These are phyloP conservation scores for Asclepias syriaca DNA, from an alignment of 257 asterid genomes.

Conservation along the genomic window DNA sequence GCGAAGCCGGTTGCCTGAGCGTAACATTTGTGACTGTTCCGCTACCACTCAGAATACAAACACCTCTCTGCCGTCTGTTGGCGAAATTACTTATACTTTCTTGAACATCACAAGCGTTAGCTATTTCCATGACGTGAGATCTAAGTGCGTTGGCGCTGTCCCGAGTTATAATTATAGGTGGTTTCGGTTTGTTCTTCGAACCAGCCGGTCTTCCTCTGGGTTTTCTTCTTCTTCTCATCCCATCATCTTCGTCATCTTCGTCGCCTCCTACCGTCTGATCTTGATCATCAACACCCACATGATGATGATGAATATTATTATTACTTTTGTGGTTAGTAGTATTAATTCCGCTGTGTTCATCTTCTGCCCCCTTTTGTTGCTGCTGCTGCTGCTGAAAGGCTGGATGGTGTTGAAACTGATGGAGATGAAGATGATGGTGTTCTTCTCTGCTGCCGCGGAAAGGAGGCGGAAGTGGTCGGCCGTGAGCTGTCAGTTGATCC, in stretches of 20 bases:
- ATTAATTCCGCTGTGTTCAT: slow-evolving; percentile 48
- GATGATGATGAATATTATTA: slow-evolving; percentile 7
- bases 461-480: slow-evolving; percentile 85
- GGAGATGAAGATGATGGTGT: slow-evolving; percentile 50
- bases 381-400: slow-evolving; percentile 14
- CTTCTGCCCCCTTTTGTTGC: slow-evolving; percentile 33
- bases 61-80: slow-evolving; percentile 75
- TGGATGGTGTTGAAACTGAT: slow-evolving; percentile 48
- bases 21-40: slow-evolving; percentile 86
- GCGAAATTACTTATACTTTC: slow-evolving; percentile 76
- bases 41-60: slow-evolving; percentile 69
- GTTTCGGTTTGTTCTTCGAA: slow-evolving; percentile 82
- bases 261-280: slow-evolving; percentile 11
- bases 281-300: no score
- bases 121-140: slow-evolving; percentile 82
- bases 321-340: slow-evolving; percentile 35
- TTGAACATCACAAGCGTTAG: slow-evolving; percentile 70
- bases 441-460: slow-evolving; percentile 42
- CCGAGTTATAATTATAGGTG: slow-evolving; percentile 87
- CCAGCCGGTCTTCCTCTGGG: slow-evolving; percentile 91
- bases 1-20: slow-evolving; percentile 67
- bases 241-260: slow-evolving; percentile 35
- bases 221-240: slow-evolving; percentile 45
- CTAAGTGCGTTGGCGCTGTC: slow-evolving; percentile 88
- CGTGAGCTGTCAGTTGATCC: slow-evolving; percentile 75